These are phyloP conservation scores for Cystoisospora suis DNA, from an alignment of 169 alveolate genomes.

Conservation along the genomic window DNA sequence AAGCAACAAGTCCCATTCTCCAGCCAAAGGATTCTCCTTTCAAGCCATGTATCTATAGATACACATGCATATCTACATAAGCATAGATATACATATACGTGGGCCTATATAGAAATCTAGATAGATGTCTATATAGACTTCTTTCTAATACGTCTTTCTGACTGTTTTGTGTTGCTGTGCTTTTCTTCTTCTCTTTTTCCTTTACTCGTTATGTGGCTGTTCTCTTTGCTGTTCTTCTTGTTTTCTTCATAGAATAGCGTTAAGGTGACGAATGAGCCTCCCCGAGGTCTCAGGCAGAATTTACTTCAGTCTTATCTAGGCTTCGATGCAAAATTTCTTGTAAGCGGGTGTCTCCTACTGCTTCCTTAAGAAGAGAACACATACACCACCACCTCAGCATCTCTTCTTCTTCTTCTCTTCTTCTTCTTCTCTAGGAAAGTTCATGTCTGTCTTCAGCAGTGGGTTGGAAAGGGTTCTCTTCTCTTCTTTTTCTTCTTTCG, in stretches of 20 bases:
- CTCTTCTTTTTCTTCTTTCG: too few relatives aligned
- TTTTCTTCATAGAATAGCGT: conserved; percentile 85
- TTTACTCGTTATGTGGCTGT: conserved; percentile 68
- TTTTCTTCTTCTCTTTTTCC: background rate
- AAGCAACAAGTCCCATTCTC: too few relatives aligned
- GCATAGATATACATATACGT: background rate
- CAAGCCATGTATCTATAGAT: conserved; percentile 24
- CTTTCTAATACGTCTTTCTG: too few relatives aligned
- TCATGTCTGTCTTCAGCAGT: background rate
- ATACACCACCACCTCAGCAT: too few relatives aligned
- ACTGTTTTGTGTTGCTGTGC: background rate
- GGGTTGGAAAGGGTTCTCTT: background rate
- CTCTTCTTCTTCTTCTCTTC: too few relatives aligned
- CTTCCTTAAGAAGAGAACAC: too few relatives aligned
- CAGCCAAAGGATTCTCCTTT: too few relatives aligned
- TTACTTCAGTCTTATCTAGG: conserved; percentile 80
- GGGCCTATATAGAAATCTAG: too few relatives aligned
- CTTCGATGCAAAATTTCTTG: conserved; percentile 11
- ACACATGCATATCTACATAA: conserved; percentile 1
- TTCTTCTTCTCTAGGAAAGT: background rate
- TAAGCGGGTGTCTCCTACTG: too few relatives aligned
- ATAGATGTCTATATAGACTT: too few relatives aligned
- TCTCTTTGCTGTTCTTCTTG: conserved; percentile 34
- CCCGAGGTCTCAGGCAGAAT: conserved; percentile 91
- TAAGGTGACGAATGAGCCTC: conserved; percentile 93